Percentiles rank a stretch among this genome's conserved stretches.
Evolutionary conservation across 2,329 filamentous ascomycete species (phyloP).

Genomic region (Lojkania enalia): DNA sequence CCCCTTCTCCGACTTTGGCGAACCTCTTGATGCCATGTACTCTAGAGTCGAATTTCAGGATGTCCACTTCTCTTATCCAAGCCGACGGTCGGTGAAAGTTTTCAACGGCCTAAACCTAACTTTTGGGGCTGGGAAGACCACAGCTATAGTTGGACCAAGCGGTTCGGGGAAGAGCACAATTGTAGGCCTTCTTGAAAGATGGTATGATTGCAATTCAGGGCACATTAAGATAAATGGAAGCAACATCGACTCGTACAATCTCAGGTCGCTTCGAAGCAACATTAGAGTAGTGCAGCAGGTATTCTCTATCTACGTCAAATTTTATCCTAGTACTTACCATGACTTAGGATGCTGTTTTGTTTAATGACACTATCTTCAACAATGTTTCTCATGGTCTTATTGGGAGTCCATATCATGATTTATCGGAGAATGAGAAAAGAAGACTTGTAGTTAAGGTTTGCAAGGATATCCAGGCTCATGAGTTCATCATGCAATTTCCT

Average conservation of each 20-base stretch:
- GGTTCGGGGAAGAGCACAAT: not conserved
- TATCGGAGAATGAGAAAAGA: slow-evolving; percentile 77
- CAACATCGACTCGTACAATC: slow-evolving; percentile 73
- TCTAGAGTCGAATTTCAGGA: not conserved
- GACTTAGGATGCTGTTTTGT: slow-evolving; percentile 60
- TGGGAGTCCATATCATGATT: slow-evolving; percentile 64
- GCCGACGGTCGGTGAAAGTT: not conserved
- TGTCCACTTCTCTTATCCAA: not conserved
- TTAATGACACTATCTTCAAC: slow-evolving; percentile 79
- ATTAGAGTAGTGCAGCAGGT: slow-evolving; percentile 84
- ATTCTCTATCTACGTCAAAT: slow-evolving; percentile 69
- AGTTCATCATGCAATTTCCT: slow-evolving; percentile 78
- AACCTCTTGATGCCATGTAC: not conserved
- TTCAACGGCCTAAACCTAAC: not conserved
- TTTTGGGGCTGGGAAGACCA: not conserved
- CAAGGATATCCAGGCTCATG: slow-evolving; percentile 75
- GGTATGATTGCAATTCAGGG: not conserved
- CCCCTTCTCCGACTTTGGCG: not conserved
- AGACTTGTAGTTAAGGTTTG: slow-evolving; percentile 51
- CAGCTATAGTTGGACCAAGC: not conserved
- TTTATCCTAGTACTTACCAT: slow-evolving; percentile 19
- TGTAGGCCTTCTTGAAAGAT: not conserved
- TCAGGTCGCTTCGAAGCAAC: slow-evolving; percentile 85
- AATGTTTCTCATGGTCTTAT: slow-evolving; percentile 79
- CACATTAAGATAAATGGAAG: slow-evolving; percentile 42